phyloP scores from a whole-genome alignment of 1,139 yeast genomes.

The Waltiozyma sp. region DNA sequence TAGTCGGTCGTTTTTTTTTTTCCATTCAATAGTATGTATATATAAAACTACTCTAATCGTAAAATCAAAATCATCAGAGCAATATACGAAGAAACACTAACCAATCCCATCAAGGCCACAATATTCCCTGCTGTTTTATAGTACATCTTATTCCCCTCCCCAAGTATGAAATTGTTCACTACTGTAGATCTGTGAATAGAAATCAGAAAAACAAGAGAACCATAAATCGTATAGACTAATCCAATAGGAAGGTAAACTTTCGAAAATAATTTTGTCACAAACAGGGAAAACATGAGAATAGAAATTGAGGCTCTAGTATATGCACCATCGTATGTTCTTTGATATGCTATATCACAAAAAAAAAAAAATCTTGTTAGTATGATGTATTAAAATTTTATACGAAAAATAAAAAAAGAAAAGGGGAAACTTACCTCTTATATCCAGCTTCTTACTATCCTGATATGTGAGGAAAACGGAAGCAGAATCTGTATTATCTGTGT shows the following conservation, averaged over 20 bases:
- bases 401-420: too few relatives aligned
- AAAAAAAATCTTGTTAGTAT: too few relatives aligned
- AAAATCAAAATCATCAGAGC: slow-evolving; percentile 12
- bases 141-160: slow-evolving; percentile 6
- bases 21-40: neutral
- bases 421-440: slow-evolving; percentile 12
- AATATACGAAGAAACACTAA: slow-evolving; percentile 10
- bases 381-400: too few relatives aligned
- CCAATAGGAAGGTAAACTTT: slow-evolving; percentile 15
- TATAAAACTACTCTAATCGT: slow-evolving; percentile 4
- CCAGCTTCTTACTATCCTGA: slow-evolving; percentile 10
- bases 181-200: slow-evolving; percentile 8
- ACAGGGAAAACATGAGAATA: slow-evolving; percentile 12
- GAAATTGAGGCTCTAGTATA: slow-evolving; percentile 17
- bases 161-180: slow-evolving; percentile 8
- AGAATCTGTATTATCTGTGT: neutral
- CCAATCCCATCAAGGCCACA: slow-evolving; percentile 8
- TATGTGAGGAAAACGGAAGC: slow-evolving; percentile 6
- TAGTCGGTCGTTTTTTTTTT: too few relatives aligned
- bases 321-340: slow-evolving; percentile 19
- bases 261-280: slow-evolving; percentile 15
- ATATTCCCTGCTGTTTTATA: slow-evolving; percentile 17
- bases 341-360: slow-evolving; percentile 11
- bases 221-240: slow-evolving; percentile 14
- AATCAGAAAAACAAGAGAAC: slow-evolving; percentile 11